A percentile compares a stretch with the other conserved stretches of the same genome.
Evolutionary conservation across 2,329 filamentous ascomycete genomes (phyloP).

Genomic region (Neofusicoccum umdonicola): DNA sequence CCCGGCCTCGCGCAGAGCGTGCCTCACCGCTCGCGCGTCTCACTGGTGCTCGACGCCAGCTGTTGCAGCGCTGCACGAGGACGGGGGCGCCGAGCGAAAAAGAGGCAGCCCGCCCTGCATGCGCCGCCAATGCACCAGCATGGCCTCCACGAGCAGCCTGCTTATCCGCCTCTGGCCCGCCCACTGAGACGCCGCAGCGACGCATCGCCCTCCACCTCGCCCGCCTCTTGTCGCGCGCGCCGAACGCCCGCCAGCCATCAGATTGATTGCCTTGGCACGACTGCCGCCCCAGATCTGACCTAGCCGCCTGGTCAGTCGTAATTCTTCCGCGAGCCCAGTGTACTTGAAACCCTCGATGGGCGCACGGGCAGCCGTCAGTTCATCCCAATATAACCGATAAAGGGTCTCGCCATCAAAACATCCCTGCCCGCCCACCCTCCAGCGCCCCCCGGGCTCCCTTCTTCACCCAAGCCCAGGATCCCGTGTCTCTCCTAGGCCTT

Average conservation of each 20-base stretch:
- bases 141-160: conserved; percentile 6
- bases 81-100: not conserved
- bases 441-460: conserved; percentile 11
- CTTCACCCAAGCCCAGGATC: conserved; percentile 1
- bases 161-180: not conserved
- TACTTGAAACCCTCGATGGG: conserved; percentile 17
- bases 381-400: conserved; percentile 19
- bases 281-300: conserved; percentile 8
- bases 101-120: conserved; percentile 1
- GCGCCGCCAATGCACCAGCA: not conserved
- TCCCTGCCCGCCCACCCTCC: conserved; percentile 1
- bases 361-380: conserved; percentile 17
- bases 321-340: conserved; percentile 13
- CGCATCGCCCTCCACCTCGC: not conserved
- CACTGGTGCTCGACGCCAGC: not conserved
- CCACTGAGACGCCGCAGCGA: conserved; percentile 1
- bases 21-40: conserved; percentile 7
- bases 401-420: conserved; percentile 12
- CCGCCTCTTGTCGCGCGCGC: not conserved
- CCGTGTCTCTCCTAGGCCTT: not conserved
- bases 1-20: not conserved
- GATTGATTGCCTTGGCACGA: conserved; percentile 16
- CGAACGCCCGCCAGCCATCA: conserved; percentile 7
- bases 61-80: conserved; percentile 6
- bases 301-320: conserved; percentile 7